Percentiles rank a stretch among this genome's conserved stretches.
Conservation (phyloP, 768 basidiomycete genomes). For the Leccinum boreale region DNA sequence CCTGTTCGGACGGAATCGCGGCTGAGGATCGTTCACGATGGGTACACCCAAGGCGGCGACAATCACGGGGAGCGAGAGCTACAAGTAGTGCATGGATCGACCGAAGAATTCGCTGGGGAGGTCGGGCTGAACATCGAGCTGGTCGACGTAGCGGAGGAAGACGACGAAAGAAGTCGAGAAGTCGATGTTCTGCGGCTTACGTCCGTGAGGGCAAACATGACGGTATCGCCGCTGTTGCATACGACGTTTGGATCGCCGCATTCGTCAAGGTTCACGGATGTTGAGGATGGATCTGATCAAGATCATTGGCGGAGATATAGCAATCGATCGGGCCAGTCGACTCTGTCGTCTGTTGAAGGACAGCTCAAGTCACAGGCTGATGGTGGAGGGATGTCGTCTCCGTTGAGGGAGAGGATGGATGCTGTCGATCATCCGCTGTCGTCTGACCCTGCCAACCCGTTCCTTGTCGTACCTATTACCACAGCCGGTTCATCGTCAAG, state of each 20-base stretch:
- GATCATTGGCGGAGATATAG: slow-evolving; percentile 17
- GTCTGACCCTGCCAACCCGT: background rate
- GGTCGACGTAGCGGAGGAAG: slow-evolving; percentile 11
- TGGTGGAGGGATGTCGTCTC: slow-evolving; percentile 17
- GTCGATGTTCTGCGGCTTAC: background rate
- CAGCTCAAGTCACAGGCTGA: slow-evolving; percentile 10
- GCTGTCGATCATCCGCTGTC: slow-evolving; percentile 3
- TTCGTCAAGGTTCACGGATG: slow-evolving; percentile 30
- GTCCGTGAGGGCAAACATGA: slow-evolving; percentile 3
- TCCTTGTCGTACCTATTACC: background rate
- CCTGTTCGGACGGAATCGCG: slow-evolving; percentile 32
- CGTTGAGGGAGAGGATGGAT: slow-evolving; percentile 16
- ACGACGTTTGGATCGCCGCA: slow-evolving; percentile 41
- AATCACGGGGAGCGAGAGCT: slow-evolving; percentile 19
- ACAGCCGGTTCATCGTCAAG: background rate
- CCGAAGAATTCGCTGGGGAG: background rate
- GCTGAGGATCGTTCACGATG: slow-evolving; percentile 29
- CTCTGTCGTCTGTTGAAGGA: slow-evolving; percentile 14
- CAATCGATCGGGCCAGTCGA: slow-evolving; percentile 15
- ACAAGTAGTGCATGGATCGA: slow-evolving; percentile 21
- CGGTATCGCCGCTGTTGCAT: slow-evolving; percentile 38
- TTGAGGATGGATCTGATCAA: slow-evolving; percentile 28
- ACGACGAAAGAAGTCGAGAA: slow-evolving; percentile 11
- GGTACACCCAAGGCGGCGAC: slow-evolving; percentile 14
- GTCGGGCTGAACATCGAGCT: slow-evolving; percentile 14